Base-by-base conservation (phyloP, 2,329 filamentous ascomycete species). In the Aspergillus sp. region DNA sequence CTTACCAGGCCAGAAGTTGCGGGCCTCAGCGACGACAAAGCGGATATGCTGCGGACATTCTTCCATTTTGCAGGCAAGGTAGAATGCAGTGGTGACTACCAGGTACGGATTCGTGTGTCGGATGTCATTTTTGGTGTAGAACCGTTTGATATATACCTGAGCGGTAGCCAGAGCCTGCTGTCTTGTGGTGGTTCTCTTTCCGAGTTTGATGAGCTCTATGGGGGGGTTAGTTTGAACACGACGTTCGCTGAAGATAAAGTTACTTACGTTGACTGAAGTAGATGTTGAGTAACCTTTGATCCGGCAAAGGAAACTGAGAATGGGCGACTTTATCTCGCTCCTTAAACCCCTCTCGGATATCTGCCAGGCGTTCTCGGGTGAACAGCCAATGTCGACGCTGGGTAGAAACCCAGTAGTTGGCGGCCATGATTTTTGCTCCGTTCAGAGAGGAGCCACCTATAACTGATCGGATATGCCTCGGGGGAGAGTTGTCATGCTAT, bases 21-120 rank as follows among this genome's bases (percentile, higher is more conserved):
- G 85, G 3, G 92, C 90, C 71, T 99, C 94, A 44, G 85, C 87
- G 10, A 94, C 86, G 53, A 99, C 87, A 58, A 95, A 82, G 26
- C 94, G 84, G 64, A 99, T 97, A 70, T 99, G 94, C 70, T 97
- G 93, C 2, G 94, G 94, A 47, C 87, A 92, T 72, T 99, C 94
- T 71, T 99, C 94, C 84, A 95, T 96, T 75, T 99, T 99, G 76
- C 91, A 96, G 17, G 94, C 92, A 33, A 99, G 79, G 70, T 99
- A 99, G 55, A 97, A 82, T 4, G 93, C 89, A 1, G 94, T 97
- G n/a, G 91, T 87, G 59, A 96, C 82, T 53, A 97, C 85, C 33
- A 97, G 84, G 67, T 95, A 96, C 3, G 93, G 91, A 64, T 97
- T 99, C 45, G 92, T 96, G 57, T 87, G 85, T 52, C 93, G 87